Base-by-base conservation (phyloP, 129 eudicot genomes). In the Rutidosis leptorrhynchoides region DNA sequence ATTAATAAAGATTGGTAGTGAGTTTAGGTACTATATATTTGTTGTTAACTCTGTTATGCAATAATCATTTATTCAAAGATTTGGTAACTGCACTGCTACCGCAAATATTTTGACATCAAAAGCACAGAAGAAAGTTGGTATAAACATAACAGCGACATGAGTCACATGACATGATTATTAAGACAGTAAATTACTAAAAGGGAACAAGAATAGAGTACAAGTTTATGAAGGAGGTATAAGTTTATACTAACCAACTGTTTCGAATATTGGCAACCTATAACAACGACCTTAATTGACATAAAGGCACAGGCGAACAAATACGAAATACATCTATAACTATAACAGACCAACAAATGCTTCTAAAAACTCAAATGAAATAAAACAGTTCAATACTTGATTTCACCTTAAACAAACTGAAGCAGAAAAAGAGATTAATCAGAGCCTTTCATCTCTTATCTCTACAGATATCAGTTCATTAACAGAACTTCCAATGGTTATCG, bases 401-500 rank as follows among this genome's bases (percentile, higher is more conserved):
- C 68, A 67, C 74, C 74, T 74, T 68, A 58, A 10, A 68, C 56
- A n/a, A 6, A 30, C 57, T 14, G 70, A 21, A 35, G 48, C 79
- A 8, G 37, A 25, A 48, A 48, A 2, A 10, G 27, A 57, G 40
- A 30, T 37, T 52, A 48, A 43, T 56, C 48, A 26, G 22, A 57
- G 10, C 40, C 16, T 3, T 25, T 43, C 62, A 57, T 57, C 64
- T 46, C 33, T 43, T 54, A 57, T 57, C 64, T 46, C 33, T 21
- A 74, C 72, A 14, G 5, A 17, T 11, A 21, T 9, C 49, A 78
- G 58, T 45, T 65, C 54, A 30, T 65, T 46, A 87, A 67, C 87
- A 85, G 81, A 85, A 89, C 85, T 87, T 90, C 95, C 95, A 90
- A 51, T 80, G 97, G 46, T 91, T 87, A 49, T 85, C 83, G 70